Conservation (phyloP, 495 filamentous ascomycete genomes). For the Pseudomonodictys pantanalensis region DNA sequence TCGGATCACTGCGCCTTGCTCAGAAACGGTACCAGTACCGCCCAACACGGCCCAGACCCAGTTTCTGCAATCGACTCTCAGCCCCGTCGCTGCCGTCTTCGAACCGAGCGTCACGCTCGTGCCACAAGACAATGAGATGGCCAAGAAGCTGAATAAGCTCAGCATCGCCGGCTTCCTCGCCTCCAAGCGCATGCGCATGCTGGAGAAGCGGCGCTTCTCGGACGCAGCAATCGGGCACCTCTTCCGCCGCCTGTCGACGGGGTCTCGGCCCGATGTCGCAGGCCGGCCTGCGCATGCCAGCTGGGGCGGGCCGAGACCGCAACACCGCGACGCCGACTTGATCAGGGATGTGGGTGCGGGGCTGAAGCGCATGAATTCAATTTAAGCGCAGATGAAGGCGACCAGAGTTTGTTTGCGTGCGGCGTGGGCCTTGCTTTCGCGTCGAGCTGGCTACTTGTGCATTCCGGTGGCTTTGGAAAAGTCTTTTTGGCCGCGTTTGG, state of each 20-base stretch:
- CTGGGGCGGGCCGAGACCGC: slow-evolving; percentile 6
- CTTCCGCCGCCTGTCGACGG: slow-evolving; percentile 1
- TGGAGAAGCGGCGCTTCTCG: slow-evolving; percentile 20
- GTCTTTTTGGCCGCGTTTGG: no score
- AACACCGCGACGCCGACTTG: neutral
- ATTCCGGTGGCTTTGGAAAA: no score
- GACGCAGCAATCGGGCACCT: slow-evolving; percentile 20
- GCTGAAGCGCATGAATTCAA: neutral
- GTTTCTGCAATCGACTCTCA: slow-evolving; percentile 4
- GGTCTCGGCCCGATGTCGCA: neutral
- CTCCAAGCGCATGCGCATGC: slow-evolving; percentile 9
- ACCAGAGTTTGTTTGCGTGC: no score
- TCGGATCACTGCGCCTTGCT: neutral
- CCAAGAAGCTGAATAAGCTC: slow-evolving; percentile 17
- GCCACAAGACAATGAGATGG: neutral
- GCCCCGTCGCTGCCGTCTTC: slow-evolving; percentile 16
- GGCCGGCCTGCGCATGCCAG: neutral
- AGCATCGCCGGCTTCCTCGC: slow-evolving; percentile 27
- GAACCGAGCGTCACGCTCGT: slow-evolving; percentile 20
- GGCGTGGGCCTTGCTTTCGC: no score
- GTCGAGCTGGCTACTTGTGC: no score
- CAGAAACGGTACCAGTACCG: neutral
- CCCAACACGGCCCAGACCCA: slow-evolving; percentile 12
- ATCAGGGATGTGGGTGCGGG: neutral
- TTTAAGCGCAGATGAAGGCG: no score